phyloP scores from a whole-genome alignment of 2,329 filamentous ascomycete species.

The Domatiomyces globalis region DNA sequence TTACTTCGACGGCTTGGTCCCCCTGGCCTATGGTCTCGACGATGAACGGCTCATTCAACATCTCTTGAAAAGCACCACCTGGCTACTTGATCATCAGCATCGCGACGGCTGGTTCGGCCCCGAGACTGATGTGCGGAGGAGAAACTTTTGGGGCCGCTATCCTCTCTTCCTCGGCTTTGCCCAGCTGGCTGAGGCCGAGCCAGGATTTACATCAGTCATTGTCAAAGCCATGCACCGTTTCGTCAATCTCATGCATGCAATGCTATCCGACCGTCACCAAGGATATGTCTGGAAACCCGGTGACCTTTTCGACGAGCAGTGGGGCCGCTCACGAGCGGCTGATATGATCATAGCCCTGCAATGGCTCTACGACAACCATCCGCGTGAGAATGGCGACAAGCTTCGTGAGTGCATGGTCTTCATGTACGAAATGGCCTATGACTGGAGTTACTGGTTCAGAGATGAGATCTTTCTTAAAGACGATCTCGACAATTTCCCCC shows the following conservation, averaged over 20 bases:
- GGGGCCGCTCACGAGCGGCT: constrained; percentile 27
- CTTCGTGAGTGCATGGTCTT: constrained; percentile 32
- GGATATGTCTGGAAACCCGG: constrained; percentile 35
- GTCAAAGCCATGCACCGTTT: constrained; percentile 39
- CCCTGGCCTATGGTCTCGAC: constrained; percentile 39
- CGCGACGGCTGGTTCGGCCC: constrained; percentile 46
- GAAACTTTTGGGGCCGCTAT: constrained; percentile 42
- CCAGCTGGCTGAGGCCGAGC: constrained; percentile 35
- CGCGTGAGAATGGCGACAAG: constrained; percentile 23
- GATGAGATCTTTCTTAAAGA: constrained; percentile 26
- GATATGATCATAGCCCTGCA: constrained; percentile 36
- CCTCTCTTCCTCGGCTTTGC: constrained; percentile 38
- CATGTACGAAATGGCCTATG: constrained; percentile 27
- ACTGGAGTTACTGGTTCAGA: constrained; percentile 30
- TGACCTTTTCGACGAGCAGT: constrained; percentile 30
- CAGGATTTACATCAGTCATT: constrained; percentile 34
- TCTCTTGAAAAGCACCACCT: constrained; percentile 32
- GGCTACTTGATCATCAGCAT: constrained; percentile 36
- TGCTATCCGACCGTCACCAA: constrained; percentile 40
- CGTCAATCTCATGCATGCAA: constrained; percentile 36
- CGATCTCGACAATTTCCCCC: constrained; percentile 23
- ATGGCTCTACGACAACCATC: constrained; percentile 36
- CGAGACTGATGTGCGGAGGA: constrained; percentile 29
- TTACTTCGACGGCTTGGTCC: constrained; percentile 46
- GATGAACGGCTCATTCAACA: constrained; percentile 38